phyloP scores from a whole-genome alignment of 768 basidiomycete species.

The Kwoniella dendrophila region DNA sequence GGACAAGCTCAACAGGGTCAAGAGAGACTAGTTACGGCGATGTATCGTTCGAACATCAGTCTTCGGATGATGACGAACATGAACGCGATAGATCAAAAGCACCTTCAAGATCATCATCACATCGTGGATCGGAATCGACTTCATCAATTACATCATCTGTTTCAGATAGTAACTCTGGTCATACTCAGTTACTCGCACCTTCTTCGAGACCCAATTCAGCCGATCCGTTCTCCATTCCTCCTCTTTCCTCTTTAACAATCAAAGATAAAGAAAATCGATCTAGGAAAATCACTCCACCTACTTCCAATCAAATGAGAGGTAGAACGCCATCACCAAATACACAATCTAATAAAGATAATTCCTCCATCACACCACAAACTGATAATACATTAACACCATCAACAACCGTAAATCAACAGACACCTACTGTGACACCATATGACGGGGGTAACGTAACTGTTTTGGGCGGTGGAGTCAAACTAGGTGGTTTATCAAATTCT shows the following conservation, averaged over 20 bases:
- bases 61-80: constrained; percentile 5
- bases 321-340: constrained; percentile 27
- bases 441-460: constrained; percentile 57
- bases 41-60: not conserved
- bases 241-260: constrained; percentile 4
- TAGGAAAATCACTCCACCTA: constrained; percentile 19
- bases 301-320: constrained; percentile 7
- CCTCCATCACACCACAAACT: constrained; percentile 24
- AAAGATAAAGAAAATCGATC: constrained; percentile 9
- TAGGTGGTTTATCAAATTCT: constrained; percentile 55
- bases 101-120: constrained; percentile 17
- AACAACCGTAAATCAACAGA: constrained; percentile 2
- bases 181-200: constrained; percentile 45
- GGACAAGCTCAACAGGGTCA: constrained; percentile 21
- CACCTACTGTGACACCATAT: constrained; percentile 54
- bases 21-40: constrained; percentile 9
- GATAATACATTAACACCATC: constrained; percentile 21
- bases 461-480: constrained; percentile 57
- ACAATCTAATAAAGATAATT: constrained; percentile 3
- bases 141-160: constrained; percentile 31
- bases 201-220: constrained; percentile 41
- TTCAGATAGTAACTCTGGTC: constrained; percentile 38
- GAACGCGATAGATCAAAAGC: constrained; percentile 7
- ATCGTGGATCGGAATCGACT: constrained; percentile 29
- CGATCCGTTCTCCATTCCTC: constrained; percentile 34